Base-by-base conservation (phyloP, 148 eudicot species). In the Pouteria glomerata region DNA sequence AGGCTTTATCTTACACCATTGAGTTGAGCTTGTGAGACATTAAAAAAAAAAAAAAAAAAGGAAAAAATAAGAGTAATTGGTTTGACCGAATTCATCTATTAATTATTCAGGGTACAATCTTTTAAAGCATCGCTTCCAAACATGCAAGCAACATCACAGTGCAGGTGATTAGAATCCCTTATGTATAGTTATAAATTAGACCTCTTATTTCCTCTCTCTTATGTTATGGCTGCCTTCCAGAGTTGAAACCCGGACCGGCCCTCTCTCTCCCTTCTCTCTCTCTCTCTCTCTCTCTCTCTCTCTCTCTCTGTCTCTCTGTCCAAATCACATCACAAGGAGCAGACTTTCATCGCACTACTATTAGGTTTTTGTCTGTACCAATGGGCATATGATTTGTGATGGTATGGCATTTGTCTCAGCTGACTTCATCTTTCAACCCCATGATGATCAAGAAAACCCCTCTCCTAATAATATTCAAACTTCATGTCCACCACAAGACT, bases 121-220 rank as follows among this genome's bases (percentile, higher is more conserved):
- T 57, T 57, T 16, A 57, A 30, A 57, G 62, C 62, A 57, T 2
- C 19, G 29, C 3, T 11, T 12, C 55, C 68, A 37, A 23, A 71
- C 63, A 71, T 51, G 6, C 63, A 71, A 41, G 6, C 56, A 57
- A 12, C 57, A 57, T 69, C 73, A 70, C 55, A 79, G 48, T 64
- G 68, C 68, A 74, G 75, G 78, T 79, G 63, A 74, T 45, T 51
- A 45, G 27, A 68, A 61, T 52, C 70, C 58, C 19, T 30, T 13
- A n/a, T n/a, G n/a, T n/a, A n/a, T 15, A 11, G 34, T 57, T 57
- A 68, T 67, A 53, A 37, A 56, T 69, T 26, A 70, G 35, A 59
- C 57, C 55, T 27, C 35, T 26, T 30, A 0, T 2, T 42, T 51
- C 29, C 37, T 12, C 57, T 66, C 64, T 65, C 47, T 29, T 47